Evolutionary conservation across 1,284 basidiomycete species (phyloP).

Genomic region (Volvariella surrecta): DNA sequence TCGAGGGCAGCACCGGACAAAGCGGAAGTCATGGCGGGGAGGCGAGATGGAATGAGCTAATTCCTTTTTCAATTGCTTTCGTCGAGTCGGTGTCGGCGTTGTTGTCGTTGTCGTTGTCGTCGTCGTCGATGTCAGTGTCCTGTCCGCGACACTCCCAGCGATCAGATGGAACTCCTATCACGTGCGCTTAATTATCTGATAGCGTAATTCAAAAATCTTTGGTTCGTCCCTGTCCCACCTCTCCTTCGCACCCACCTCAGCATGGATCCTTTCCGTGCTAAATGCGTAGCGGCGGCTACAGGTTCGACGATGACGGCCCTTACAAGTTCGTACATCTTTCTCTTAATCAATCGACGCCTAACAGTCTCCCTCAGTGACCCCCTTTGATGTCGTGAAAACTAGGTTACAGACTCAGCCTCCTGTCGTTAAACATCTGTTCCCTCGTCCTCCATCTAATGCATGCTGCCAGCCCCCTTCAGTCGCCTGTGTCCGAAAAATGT

Average conservation of each 20-base stretch:
- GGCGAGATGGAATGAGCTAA: too few relatives aligned
- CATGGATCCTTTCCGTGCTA: constrained; percentile 73
- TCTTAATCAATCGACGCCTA: constrained; percentile 2
- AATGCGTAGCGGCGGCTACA: constrained; percentile 72
- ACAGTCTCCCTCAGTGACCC: constrained; percentile 63
- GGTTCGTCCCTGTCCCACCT: constrained; percentile 7
- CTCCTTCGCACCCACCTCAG: constrained; percentile 4
- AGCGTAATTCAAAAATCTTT: constrained; percentile 5
- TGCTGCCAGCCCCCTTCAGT: constrained; percentile 56
- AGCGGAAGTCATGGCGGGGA: constrained; percentile 28
- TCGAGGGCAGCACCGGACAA: constrained; percentile 57
- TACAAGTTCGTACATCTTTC: constrained; percentile 49
- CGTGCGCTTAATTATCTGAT: too few relatives aligned
- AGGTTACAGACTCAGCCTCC: constrained; percentile 79
- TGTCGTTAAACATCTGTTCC: constrained; percentile 36
- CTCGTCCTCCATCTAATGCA: constrained; percentile 38
- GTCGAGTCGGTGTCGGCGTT: too few relatives aligned
- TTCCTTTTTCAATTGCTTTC: too few relatives aligned
- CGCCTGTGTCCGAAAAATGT: constrained; percentile 72
- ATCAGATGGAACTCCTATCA: not conserved
- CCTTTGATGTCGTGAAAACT: constrained; percentile 92
- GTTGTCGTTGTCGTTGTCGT: too few relatives aligned
- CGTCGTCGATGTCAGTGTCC: too few relatives aligned
- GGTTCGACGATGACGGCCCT: constrained; percentile 79
- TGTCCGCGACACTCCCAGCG: not conserved